Conservation (phyloP, 2,329 filamentous ascomycete species). For the Ophiostoma sp. region DNA sequence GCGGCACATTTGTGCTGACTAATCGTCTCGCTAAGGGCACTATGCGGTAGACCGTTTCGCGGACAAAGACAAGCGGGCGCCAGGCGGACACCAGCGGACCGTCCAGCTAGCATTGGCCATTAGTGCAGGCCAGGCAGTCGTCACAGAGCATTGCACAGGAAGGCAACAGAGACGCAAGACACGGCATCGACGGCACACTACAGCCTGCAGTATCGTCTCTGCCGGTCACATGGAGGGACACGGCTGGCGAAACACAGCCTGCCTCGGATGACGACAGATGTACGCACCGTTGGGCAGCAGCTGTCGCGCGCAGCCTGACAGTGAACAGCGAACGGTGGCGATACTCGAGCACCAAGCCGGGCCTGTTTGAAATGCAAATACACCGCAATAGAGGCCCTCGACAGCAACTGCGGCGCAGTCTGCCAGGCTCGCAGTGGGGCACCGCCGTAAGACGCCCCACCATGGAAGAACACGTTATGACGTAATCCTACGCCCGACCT, state of each 20-base stretch:
- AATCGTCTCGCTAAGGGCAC: neutral
- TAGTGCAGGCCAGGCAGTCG: neutral
- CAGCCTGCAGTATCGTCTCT: neutral
- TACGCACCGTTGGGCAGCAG: neutral
- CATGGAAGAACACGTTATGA: neutral
- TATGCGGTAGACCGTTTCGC: neutral
- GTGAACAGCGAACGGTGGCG: neutral
- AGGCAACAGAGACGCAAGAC: neutral
- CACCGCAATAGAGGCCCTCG: slow-evolving; percentile 1
- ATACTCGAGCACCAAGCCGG: no score
- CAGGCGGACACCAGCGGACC: slow-evolving; percentile 7
- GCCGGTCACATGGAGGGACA: slow-evolving; percentile 1
- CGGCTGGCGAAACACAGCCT: no score
- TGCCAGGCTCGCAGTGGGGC: neutral
- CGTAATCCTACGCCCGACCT: slow-evolving; percentile 5
- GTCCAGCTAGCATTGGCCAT: neutral
- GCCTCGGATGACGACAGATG: neutral
- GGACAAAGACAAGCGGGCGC: slow-evolving; percentile 7
- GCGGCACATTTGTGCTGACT: neutral
- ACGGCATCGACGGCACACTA: neutral
- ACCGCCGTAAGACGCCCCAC: neutral
- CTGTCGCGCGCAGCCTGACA: neutral
- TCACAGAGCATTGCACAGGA: neutral
- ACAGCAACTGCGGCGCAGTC: slow-evolving; percentile 1
- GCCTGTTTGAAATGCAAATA: neutral